Conservation (phyloP, 345 rosid species). For the Salix udensis region DNA sequence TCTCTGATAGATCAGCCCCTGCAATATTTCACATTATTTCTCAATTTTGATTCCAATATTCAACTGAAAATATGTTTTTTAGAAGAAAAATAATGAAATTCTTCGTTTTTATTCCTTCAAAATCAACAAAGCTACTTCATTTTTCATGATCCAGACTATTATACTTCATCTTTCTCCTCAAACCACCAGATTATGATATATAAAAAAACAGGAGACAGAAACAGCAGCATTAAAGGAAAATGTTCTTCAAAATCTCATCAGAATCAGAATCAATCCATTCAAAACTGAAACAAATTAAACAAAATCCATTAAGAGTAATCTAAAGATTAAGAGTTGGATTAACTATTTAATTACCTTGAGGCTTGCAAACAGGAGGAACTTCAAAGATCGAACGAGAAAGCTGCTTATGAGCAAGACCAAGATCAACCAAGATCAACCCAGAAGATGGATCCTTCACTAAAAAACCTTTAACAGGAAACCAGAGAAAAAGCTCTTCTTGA, state of each 20-base stretch:
- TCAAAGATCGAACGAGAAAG: slow-evolving; percentile 83
- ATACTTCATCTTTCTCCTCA: too few relatives aligned
- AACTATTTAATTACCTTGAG: slow-evolving; percentile 33
- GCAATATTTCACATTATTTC: slow-evolving; percentile 5
- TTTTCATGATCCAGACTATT: neutral
- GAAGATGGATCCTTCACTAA: slow-evolving; percentile 70
- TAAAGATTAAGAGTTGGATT: neutral
- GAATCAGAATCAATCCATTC: neutral
- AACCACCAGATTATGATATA: neutral
- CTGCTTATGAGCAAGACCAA: slow-evolving; percentile 76
- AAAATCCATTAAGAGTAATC: neutral
- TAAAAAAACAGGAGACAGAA: neutral
- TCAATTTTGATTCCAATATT: neutral
- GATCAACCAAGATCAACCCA: slow-evolving; percentile 75
- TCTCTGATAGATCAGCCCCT: slow-evolving; percentile 35
- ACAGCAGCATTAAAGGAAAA: neutral
- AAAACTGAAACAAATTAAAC: neutral
- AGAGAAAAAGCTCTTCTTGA: slow-evolving; percentile 80
- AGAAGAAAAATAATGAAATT: neutral
- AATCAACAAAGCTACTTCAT: neutral
- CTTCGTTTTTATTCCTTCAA: neutral
- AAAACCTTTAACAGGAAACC: slow-evolving; percentile 83
- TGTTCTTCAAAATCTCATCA: neutral
- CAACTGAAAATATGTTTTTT: neutral
- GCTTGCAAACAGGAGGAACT: slow-evolving; percentile 79